A percentile compares a stretch with the other conserved stretches of the same genome.
These are phyloP conservation scores for Trebouxia gelatinosa DNA, from an alignment of 163 green algal genomes.

Conservation along the genomic window DNA sequence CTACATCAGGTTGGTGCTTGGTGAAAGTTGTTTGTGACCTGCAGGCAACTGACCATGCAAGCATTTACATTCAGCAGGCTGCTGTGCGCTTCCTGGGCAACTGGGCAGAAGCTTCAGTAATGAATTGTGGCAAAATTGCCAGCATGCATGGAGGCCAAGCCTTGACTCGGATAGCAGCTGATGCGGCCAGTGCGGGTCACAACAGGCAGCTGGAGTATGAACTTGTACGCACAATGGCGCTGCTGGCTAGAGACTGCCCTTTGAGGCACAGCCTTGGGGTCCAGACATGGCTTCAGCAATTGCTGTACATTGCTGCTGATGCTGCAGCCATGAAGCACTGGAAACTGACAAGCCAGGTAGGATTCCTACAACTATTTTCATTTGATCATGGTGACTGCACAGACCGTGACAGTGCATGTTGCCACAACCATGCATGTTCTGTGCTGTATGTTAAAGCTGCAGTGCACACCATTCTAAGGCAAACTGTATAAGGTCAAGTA, in stretches of 20 bases:
- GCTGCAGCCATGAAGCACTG: conserved; percentile 50
- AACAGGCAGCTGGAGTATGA: conserved; percentile 22
- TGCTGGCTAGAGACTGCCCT: conserved; percentile 34
- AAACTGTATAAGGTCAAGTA: too few species aligned
- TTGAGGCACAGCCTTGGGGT: conserved; percentile 43
- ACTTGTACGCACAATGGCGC: conserved; percentile 18
- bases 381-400: too few species aligned
- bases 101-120: conserved; percentile 43
- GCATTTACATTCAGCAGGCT: conserved; percentile 24
- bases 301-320: conserved; percentile 75
- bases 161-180: conserved; percentile 38
- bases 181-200: conserved; percentile 14
- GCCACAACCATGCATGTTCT: too few species aligned
- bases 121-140: conserved; percentile 45
- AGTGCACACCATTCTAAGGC: too few species aligned
- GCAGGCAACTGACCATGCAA: conserved; percentile 23
- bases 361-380: neutral
- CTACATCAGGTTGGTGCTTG: too few species aligned
- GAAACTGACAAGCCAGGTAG: conserved; percentile 42
- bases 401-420: too few species aligned
- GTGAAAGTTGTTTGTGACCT: too few species aligned
- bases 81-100: conserved; percentile 45
- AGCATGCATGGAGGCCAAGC: conserved; percentile 36
- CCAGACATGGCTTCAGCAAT: conserved; percentile 57
- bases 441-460: too few species aligned